Base-by-base conservation (phyloP, 768 basidiomycete genomes). In the Mycena maculata region DNA sequence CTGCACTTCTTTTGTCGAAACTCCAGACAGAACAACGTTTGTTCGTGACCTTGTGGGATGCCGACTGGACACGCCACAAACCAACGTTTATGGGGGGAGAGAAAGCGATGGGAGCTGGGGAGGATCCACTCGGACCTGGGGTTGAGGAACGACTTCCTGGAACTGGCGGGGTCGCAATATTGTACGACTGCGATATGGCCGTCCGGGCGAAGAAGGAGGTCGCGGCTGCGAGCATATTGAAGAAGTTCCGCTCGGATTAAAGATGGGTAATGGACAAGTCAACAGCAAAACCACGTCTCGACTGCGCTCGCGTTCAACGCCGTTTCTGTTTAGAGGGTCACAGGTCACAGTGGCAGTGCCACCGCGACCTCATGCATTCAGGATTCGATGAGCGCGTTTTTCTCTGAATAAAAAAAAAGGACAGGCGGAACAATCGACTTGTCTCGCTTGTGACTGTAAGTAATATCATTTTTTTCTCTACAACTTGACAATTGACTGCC, bases 11-110 rank as follows among this genome's bases (percentile, higher is more conserved):
- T 82, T 98, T 98, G 76, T 99, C 96, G 70, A 93, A 92, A 28
- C 86, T 86, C 97, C 97, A 99, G 20, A 99, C 90, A 20, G 91
- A 7, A 98, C 96, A 63, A 12, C 89, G 90, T 78, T 98, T 98
- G 69, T 85, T 87, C 3, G 93, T 98, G 57, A 92, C 88, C 81
- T 95, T 97, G 79, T 98, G 96, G 22, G 85, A 87, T 2, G 92
- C 98, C 2, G 89, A 84, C 67, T 95, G 90, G 0, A 99, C 92
- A 73, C 86, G 91, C 98, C 98, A 99, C 58, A 94, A 79, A 2
- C 97, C 97, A 11, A 96, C 88, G 69, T 80, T 83, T 66, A 93
- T 88, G 16, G 91, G 75, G 8, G 88, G 86, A 22, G 85, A 80
- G 49, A 79, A 75, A 11, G 84, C 73, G 6, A 81, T 60, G 38